Evolutionary conservation across 1,284 basidiomycete genomes (phyloP).

Genomic region (Ustilago cynodontis): DNA sequence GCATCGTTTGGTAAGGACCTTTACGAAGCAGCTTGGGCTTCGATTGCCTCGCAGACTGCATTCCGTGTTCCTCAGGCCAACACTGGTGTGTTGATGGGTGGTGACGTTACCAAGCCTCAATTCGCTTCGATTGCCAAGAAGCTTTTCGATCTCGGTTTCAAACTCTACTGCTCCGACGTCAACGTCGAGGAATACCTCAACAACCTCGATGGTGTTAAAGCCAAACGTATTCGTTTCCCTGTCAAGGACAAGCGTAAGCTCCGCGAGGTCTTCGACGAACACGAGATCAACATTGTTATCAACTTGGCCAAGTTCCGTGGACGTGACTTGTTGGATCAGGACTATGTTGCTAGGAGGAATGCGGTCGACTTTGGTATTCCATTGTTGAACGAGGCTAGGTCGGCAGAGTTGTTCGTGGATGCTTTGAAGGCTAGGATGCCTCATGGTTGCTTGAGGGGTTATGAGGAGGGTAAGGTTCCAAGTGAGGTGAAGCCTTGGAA

Average conservation of each 20-base stretch:
- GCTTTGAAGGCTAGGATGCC: slow-evolving; percentile 89
- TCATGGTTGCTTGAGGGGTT: slow-evolving; percentile 82
- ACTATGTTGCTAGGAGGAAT: slow-evolving; percentile 85
- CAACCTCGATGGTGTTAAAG: slow-evolving; percentile 71
- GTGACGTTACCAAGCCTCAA: slow-evolving; percentile 84
- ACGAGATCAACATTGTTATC: slow-evolving; percentile 94
- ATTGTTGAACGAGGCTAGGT: slow-evolving; percentile 89
- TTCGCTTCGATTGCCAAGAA: slow-evolving; percentile 82
- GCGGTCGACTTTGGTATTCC: slow-evolving; percentile 73
- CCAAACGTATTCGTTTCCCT: slow-evolving; percentile 94
- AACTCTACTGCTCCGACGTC: slow-evolving; percentile 87
- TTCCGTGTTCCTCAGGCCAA: slow-evolving; percentile 87
- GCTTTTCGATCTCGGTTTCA: slow-evolving; percentile 79
- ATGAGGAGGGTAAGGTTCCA: slow-evolving; percentile 91
- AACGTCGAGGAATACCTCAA: slow-evolving; percentile 87
- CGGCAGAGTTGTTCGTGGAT: slow-evolving; percentile 91
- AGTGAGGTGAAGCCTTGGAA: slow-evolving; percentile 78
- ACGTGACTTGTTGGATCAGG: slow-evolving; percentile 84
- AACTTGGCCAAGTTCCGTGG: slow-evolving; percentile 90
- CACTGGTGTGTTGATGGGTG: slow-evolving; percentile 86
- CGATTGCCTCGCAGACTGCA: slow-evolving; percentile 86
- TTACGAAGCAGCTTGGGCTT: slow-evolving; percentile 96
- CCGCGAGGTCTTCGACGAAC: slow-evolving; percentile 84
- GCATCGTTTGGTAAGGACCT: slow-evolving; percentile 96
- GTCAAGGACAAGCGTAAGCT: slow-evolving; percentile 96